Base-by-base conservation (phyloP, 176 grass and related monocot genomes). In the Oryza brachyantha region DNA sequence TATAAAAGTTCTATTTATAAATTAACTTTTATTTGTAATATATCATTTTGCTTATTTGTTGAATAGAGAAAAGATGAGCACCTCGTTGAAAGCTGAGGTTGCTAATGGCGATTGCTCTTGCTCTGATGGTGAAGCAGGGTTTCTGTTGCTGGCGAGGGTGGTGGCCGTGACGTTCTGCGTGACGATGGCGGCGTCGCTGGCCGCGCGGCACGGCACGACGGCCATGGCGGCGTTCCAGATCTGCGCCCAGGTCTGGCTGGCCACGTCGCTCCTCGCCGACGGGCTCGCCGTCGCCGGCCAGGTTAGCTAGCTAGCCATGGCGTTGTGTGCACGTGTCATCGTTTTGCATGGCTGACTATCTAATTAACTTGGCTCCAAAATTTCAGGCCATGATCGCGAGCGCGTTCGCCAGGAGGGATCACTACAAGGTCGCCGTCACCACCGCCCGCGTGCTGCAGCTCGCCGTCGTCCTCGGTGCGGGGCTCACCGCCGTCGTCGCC, bases 141-240 rank as follows among this genome's bases (percentile, higher is more conserved):
- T 95, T 81, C 88, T 99, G 11, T 71, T 99, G 58, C 88, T 99
- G 2, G 92, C 81, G 29, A 91, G 96, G 71, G 96, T 99, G 17
- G 91, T 99, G 81, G 96, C 96, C 1, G 96, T 99, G 74, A 99
- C 96, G 19, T 95, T 95, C 84, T 99, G 96, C 29, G 96, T 99
- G 52, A 99, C 96, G 8, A 80, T 99, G 5, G 90, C 92, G 7
- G 86, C 96, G 55, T 99, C 96, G 0, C 81, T 99, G 81, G 96
- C 96, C 40, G 96, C 96, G 59, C 92, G 82, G 24, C 68, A 89
- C 42, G 96, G 96, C 5, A 34, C 96, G 13, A 91, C 77, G 22
- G 60, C 66, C 55, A 99, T 99, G 96, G 96, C 92, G 28, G 96
- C 86, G 32, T 99, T 99, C 80, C 96, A 99, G 69, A 91, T 99